Evolutionary conservation across 208 protist genomes (phyloP).

Genomic region (Trypanosoma conorhini): DNA sequence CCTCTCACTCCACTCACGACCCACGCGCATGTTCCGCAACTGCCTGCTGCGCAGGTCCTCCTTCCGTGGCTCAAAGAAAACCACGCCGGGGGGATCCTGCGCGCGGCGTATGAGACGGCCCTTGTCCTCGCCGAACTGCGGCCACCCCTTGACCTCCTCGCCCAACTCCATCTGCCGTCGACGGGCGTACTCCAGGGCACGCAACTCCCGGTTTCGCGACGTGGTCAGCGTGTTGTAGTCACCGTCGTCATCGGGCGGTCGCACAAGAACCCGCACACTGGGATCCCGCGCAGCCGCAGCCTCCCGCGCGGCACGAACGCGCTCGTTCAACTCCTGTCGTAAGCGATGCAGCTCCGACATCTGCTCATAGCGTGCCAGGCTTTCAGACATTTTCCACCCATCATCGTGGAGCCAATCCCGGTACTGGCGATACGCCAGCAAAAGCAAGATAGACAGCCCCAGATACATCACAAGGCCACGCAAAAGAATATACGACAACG

Average conservation of each 20-base stretch:
- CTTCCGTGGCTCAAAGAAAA: constrained; percentile 64
- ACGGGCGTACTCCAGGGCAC: constrained; percentile 66
- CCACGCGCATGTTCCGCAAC: constrained; percentile 38
- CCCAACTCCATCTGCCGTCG: constrained; percentile 52
- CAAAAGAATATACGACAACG: constrained; percentile 44
- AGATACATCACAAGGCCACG: constrained; percentile 70
- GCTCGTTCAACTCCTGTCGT: constrained; percentile 71
- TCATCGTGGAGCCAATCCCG: constrained; percentile 76
- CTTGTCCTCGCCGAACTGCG: constrained; percentile 51
- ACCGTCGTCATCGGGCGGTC: constrained; percentile 24
- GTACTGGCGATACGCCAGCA: constrained; percentile 62
- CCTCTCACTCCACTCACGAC: constrained; percentile 21
- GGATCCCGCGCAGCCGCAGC: constrained; percentile 16
- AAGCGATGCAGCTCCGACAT: constrained; percentile 73
- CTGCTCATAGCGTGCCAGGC: constrained; percentile 71
- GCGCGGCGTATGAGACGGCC: constrained; percentile 59
- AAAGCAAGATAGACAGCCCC: constrained; percentile 49
- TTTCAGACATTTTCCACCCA: constrained; percentile 82
- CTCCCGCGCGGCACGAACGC: constrained; percentile 29
- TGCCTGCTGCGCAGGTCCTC: constrained; percentile 50
- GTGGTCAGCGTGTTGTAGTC: constrained; percentile 17
- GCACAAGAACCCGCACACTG: background rate
- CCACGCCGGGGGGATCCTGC: constrained; percentile 62
- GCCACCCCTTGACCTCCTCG: constrained; percentile 68
- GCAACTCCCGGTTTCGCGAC: constrained; percentile 33